Evolutionary conservation across 2,329 filamentous ascomycete species (phyloP).

Genomic region (Calcarisporium arbuscula): DNA sequence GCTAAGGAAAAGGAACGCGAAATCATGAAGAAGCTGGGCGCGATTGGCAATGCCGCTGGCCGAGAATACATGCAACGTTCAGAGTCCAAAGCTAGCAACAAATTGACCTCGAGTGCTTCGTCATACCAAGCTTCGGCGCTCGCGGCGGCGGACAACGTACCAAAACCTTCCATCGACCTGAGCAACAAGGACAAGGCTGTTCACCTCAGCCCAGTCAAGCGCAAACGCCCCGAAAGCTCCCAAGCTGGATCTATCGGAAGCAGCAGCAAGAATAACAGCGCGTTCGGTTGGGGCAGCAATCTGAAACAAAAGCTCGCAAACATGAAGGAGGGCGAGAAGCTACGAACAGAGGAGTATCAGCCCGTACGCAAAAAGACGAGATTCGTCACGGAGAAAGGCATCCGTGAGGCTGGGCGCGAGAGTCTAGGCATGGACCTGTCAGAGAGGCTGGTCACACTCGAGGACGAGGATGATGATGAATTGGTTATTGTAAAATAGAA

Average conservation of each 20-base stretch:
- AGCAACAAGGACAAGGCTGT: constrained; percentile 35
- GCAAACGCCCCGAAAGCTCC: constrained; percentile 51
- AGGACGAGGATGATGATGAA: constrained; percentile 46
- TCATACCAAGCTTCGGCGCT: constrained; percentile 3
- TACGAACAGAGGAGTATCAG: constrained; percentile 25
- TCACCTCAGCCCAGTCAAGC: constrained; percentile 53
- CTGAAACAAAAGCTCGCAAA: constrained; percentile 50
- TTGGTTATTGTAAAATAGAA: constrained; percentile 37
- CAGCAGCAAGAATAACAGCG: constrained; percentile 13
- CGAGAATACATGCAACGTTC: constrained; percentile 59
- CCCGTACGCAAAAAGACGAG: constrained; percentile 66
- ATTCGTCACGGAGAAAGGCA: constrained; percentile 73
- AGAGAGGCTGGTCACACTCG: constrained; percentile 26
- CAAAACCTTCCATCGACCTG: constrained; percentile 25
- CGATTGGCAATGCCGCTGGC: constrained; percentile 59
- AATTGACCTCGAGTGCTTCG: constrained; percentile 4
- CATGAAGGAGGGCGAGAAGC: constrained; percentile 56
- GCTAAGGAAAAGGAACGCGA: constrained; percentile 67
- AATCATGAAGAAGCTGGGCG: constrained; percentile 60
- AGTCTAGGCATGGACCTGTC: constrained; percentile 54
- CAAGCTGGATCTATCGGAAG: constrained; percentile 23
- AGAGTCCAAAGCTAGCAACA: constrained; percentile 10
- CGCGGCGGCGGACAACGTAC: constrained; percentile 12
- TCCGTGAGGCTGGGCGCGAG: constrained; percentile 69
- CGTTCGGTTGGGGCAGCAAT: constrained; percentile 51